Conservation (phyloP, 1,284 basidiomycete species). For the Coniferiporia weirii region DNA sequence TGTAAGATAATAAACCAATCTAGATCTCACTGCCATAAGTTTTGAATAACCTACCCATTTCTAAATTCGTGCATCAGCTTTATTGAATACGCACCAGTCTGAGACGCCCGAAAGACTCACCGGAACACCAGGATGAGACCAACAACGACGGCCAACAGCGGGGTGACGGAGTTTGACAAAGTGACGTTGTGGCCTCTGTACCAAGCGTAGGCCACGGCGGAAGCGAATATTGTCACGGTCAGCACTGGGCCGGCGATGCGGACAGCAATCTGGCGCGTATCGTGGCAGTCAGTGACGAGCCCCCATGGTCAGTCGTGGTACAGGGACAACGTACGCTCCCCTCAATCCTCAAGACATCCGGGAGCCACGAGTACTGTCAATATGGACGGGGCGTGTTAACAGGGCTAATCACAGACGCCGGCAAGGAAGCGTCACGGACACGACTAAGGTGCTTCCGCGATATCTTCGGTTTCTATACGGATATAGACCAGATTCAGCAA, state of each 20-base stretch:
- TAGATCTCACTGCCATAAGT: constrained; percentile 21
- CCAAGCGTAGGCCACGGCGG: constrained; percentile 52
- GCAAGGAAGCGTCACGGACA: constrained; percentile 3
- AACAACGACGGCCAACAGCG: constrained; percentile 84
- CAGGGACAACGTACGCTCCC: constrained; percentile 51
- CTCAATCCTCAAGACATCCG: constrained; percentile 79
- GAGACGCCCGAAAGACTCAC: constrained; percentile 32
- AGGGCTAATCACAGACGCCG: background rate
- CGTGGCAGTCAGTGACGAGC: background rate
- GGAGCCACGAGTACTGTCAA: constrained; percentile 80
- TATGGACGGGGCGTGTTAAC: constrained; percentile 18
- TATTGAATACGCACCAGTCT: background rate
- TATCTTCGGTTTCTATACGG: constrained; percentile 19
- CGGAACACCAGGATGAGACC: constrained; percentile 76
- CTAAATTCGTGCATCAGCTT: constrained; percentile 2
- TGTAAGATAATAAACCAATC: constrained; percentile 22
- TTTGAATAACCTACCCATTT: constrained; percentile 4
- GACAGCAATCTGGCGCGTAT: constrained; percentile 48
- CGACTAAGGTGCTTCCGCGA: constrained; percentile 22
- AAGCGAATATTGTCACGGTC: constrained; percentile 75
- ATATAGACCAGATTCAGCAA: background rate
- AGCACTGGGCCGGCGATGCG: constrained; percentile 75
- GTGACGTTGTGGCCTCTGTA: constrained; percentile 48
- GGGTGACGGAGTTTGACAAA: constrained; percentile 72
- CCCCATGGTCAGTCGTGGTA: background rate